Base-by-base conservation (phyloP, 257 asterid genomes). In the Ocimum tenuiflorum region DNA sequence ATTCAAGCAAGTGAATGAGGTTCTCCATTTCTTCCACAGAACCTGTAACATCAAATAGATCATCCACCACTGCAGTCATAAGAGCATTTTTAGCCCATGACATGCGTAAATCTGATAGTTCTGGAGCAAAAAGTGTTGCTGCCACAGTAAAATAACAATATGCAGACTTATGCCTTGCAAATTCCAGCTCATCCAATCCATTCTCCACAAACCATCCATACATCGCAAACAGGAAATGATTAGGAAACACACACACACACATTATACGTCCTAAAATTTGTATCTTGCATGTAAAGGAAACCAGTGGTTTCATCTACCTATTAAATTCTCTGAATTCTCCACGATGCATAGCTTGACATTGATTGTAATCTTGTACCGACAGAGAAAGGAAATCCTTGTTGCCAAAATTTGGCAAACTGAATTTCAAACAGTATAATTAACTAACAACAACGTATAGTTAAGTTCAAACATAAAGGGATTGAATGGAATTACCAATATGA, bases 71-170 rank as follows among this genome's bases (percentile, higher is more conserved):
- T 35, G 97, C 86, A 38, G 97, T 87, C 19, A 92, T 83, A 33
- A 89, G 79, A 43, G 86, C 86, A 62, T 86, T 89, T 78, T 87
- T 86, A 72, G 98, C 98, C 98, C 98, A 92, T 13, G 94, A 80
- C 77, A 92, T 74, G 60, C 99, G 94, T 7, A 95, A 88, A 73
- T 92, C 96, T 24, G 83, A 84, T 63, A 84, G 80, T 63, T 92
- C 95, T 50, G 95, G 95, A 41, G 81, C 63, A 56, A 77, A 81
- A 56, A 81, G 38, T 52, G 95, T 79, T 62, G 94, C 92, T 62
- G 95, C 95, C 27, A 94, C 95, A 55, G 98, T 85, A 63, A 92
- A 89, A 72, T 89, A 92, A 76, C 94, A 87, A 78, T 92, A 92
- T 45, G 91, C 96, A 73, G 88, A 73, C 66, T 83, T 92, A 50